Conservation (phyloP, 1,139 yeast species). For the Geotrichum bryndzae region DNA sequence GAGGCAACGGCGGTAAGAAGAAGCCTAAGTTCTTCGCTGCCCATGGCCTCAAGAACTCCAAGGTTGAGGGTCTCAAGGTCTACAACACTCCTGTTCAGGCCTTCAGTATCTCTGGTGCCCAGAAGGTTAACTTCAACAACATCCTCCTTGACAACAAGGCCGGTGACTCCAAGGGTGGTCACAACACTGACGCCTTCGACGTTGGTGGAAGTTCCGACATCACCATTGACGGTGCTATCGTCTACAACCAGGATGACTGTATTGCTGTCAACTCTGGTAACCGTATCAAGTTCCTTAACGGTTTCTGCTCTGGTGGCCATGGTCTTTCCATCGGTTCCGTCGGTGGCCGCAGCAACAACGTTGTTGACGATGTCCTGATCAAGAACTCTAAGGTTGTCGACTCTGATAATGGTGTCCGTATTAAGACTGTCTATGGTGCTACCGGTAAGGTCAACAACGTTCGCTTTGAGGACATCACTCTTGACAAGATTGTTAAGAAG, state of each 20-base stretch:
- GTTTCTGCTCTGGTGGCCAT: constrained; percentile 13
- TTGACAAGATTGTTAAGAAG: constrained; percentile 1
- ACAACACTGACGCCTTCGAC: constrained; percentile 12
- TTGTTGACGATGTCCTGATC: constrained; percentile 2
- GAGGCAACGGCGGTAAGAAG: constrained; percentile 6
- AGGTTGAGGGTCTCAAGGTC: constrained; percentile 3
- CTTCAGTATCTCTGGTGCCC: constrained; percentile 7
- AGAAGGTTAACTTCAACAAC: background rate
- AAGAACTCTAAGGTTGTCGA: background rate
- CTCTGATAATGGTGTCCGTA: constrained; percentile 7
- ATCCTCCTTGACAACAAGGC: constrained; percentile 4
- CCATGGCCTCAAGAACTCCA: constrained; percentile 2
- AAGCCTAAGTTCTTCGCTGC: constrained; percentile 12
- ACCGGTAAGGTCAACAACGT: constrained; percentile 6
- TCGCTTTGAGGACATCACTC: constrained; percentile 4
- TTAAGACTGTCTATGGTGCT: constrained; percentile 3
- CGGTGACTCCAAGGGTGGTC: constrained; percentile 5
- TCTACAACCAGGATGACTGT: constrained; percentile 13
- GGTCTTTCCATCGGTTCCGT: constrained; percentile 12
- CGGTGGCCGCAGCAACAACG: constrained; percentile 9
- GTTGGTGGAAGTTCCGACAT: background rate
- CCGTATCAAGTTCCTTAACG: constrained; percentile 1
- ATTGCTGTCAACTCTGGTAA: constrained; percentile 9
- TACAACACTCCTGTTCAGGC: constrained; percentile 13
- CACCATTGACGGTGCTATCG: constrained; percentile 4